Percentiles rank a stretch among this genome's conserved stretches.
Conservation (phyloP, 257 asterid genomes). For the Parsonsia alboflavescens region DNA sequence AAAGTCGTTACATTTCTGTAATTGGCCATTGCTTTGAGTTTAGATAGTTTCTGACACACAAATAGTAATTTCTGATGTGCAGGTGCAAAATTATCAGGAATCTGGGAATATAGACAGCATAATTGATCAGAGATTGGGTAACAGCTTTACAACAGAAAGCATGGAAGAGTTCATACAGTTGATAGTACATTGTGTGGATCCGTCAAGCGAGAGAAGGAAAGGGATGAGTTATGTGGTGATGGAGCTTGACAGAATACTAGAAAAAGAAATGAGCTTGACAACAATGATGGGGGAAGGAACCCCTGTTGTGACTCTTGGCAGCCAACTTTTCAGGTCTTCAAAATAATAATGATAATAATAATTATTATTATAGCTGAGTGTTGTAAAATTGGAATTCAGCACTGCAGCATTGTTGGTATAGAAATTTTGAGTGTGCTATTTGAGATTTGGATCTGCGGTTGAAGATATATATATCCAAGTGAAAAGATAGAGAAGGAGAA, state of each 20-base stretch:
- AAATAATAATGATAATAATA: slow-evolving; percentile 24
- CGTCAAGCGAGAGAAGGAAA: slow-evolving; percentile 73
- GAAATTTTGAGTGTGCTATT: slow-evolving; percentile 25
- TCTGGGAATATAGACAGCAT: slow-evolving; percentile 46
- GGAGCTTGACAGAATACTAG: slow-evolving; percentile 79
- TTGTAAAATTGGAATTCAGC: background rate
- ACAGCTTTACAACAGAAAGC: slow-evolving; percentile 74
- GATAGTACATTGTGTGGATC: slow-evolving; percentile 53
- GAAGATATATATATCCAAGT: slow-evolving; percentile 25
- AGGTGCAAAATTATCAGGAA: slow-evolving; percentile 73
- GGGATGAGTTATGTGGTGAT: slow-evolving; percentile 63
- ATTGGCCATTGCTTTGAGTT: background rate
- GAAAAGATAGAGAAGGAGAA: background rate
- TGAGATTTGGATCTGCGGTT: slow-evolving; percentile 1
- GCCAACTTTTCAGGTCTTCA: slow-evolving; percentile 83
- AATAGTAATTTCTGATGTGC: slow-evolving; percentile 10
- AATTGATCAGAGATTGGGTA: slow-evolving; percentile 64
- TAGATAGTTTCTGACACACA: background rate
- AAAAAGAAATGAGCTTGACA: slow-evolving; percentile 86
- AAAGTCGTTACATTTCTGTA: background rate
- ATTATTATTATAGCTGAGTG: no score
- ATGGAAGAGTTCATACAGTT: slow-evolving; percentile 74
- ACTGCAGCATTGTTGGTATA: slow-evolving; percentile 7
- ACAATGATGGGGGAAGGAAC: slow-evolving; percentile 93
- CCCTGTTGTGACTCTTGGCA: slow-evolving; percentile 79